phyloP scores from a whole-genome alignment of 2,329 filamentous ascomycete genomes.

The Penicillium sp. region DNA sequence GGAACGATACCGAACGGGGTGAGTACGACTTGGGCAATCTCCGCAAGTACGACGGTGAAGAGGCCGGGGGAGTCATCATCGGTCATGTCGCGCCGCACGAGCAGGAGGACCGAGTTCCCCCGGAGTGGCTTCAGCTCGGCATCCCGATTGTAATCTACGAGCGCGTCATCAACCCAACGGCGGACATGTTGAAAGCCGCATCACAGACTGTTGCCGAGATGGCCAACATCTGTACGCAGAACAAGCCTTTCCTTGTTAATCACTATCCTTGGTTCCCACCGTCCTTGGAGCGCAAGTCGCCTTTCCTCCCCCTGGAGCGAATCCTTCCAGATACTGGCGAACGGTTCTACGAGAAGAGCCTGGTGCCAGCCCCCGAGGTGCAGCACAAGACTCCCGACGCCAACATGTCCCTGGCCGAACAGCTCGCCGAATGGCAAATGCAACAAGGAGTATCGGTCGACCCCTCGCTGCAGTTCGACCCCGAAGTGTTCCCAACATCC shows the following conservation, averaged over 20 bases:
- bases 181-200: slow-evolving; percentile 17
- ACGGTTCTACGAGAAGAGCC: neutral
- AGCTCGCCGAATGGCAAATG: neutral
- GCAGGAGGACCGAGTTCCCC: slow-evolving; percentile 28
- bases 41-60: slow-evolving; percentile 35
- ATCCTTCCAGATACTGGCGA: neutral
- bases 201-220: neutral
- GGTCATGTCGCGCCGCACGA: slow-evolving; percentile 23
- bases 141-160: slow-evolving; percentile 41
- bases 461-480: neutral
- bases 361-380: neutral
- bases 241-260: neutral
- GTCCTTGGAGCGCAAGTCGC: neutral
- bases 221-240: neutral
- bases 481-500: neutral
- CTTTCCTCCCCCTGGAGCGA: neutral
- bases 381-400: neutral
- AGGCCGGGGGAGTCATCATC: slow-evolving; percentile 30
- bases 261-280: slow-evolving; percentile 1
- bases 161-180: slow-evolving; percentile 30
- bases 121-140: slow-evolving; percentile 23
- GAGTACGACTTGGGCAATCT: slow-evolving; percentile 26
- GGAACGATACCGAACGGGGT: slow-evolving; percentile 33
- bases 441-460: neutral
- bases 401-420: neutral